These are phyloP conservation scores for Ulmus americana DNA, from an alignment of 331 rosid species.

Conservation along the genomic window DNA sequence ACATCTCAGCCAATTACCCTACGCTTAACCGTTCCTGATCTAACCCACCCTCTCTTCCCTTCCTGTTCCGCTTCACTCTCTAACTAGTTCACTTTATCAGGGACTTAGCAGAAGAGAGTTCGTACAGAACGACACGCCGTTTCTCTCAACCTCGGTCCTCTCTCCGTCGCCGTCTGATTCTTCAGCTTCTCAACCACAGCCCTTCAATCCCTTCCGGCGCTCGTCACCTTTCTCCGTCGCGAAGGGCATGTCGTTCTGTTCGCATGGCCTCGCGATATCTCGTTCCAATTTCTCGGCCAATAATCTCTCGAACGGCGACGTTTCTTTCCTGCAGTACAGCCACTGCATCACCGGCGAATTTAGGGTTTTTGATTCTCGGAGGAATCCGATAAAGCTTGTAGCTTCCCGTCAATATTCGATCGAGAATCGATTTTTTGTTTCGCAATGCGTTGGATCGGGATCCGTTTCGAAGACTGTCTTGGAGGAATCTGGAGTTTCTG, in stretches of 20 bases:
- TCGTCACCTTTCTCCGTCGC: background rate
- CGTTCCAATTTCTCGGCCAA: slow-evolving; percentile 3
- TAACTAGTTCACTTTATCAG: too few species aligned
- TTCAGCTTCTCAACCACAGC: background rate
- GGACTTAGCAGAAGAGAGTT: too few species aligned
- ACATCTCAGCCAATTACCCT: background rate
- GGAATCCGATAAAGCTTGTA: background rate
- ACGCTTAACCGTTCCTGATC: background rate
- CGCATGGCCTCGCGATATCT: slow-evolving; percentile 7
- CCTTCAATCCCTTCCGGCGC: background rate
- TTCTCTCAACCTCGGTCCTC: background rate
- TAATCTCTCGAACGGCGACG: slow-evolving; percentile 13
- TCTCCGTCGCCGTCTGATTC: too few species aligned
- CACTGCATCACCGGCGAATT: background rate
- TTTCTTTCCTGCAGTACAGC: background rate
- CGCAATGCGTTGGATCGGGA: slow-evolving; percentile 10
- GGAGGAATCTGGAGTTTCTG: slow-evolving; percentile 16
- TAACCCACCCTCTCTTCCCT: background rate
- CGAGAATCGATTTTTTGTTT: background rate
- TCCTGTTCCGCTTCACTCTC: background rate
- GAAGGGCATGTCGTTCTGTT: slow-evolving; percentile 18
- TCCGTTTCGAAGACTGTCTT: background rate
- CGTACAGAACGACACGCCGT: background rate
- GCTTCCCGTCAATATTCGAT: background rate
- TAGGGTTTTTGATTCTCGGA: background rate